A percentile compares a stretch with the other conserved stretches of the same genome.
Conservation (phyloP, 2,329 filamentous ascomycete genomes). For the Fusarium continuum region DNA sequence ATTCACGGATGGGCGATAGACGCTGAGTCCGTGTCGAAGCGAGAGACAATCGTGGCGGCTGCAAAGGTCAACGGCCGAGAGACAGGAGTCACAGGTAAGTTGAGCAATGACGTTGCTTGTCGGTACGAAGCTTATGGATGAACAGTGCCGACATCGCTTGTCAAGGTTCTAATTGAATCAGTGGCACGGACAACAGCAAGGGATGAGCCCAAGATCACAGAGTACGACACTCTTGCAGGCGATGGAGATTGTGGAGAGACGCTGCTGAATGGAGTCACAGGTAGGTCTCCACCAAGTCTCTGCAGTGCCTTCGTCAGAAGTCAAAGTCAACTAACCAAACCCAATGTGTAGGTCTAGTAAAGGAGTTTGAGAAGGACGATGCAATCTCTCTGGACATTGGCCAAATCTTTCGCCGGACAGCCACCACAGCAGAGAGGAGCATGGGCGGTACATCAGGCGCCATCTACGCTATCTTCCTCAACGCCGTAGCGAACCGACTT, state of each 20-base stretch:
- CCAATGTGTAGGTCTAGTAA: constrained; percentile 27
- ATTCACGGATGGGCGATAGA: constrained; percentile 36
- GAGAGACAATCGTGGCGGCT: constrained; percentile 6
- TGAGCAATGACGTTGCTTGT: fast-evolving
- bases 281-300: neutral
- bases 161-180: constrained; percentile 33
- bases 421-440: constrained; percentile 59
- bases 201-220: constrained; percentile 46
- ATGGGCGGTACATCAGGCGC: constrained; percentile 84
- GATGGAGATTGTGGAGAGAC: constrained; percentile 50
- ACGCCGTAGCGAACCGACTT: constrained; percentile 65
- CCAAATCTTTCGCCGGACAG: constrained; percentile 36
- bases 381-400: constrained; percentile 32
- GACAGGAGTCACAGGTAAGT: constrained; percentile 33
- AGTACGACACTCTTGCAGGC: constrained; percentile 47
- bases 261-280: constrained; percentile 40
- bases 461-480: constrained; percentile 80
- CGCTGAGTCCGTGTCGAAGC: constrained; percentile 19
- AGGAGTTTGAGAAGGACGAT: constrained; percentile 34
- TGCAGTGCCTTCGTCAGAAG: no score
- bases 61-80: constrained; percentile 17
- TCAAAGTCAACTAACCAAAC: neutral
- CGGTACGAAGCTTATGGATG: neutral
- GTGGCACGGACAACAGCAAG: constrained; percentile 50
- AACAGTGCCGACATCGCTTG: constrained; percentile 27